A percentile compares a stretch with the other conserved stretches of the same genome.
These are phyloP conservation scores for Beauveria sp. DNA, from an alignment of 2,329 filamentous ascomycete genomes.

Conservation along the genomic window DNA sequence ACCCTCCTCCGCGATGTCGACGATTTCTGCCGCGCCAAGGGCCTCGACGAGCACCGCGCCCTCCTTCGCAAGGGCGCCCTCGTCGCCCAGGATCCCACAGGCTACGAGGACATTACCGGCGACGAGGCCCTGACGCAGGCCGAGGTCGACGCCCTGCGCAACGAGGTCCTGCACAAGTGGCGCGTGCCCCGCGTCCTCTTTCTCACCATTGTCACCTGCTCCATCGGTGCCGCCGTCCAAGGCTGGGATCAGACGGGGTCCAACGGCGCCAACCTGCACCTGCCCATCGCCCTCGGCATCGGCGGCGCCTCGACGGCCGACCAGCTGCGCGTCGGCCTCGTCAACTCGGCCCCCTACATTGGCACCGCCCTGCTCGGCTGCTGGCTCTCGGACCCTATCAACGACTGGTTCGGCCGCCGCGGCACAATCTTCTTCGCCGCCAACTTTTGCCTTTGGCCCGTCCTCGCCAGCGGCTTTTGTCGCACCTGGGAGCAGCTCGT, in stretches of 20 bases:
- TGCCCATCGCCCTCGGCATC: slow-evolving; percentile 45
- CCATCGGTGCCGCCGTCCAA: slow-evolving; percentile 62
- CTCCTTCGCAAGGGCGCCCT: slow-evolving; percentile 63
- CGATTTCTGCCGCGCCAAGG: slow-evolving; percentile 53
- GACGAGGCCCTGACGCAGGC: slow-evolving; percentile 49
- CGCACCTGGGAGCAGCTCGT: slow-evolving; percentile 67
- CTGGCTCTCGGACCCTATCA: slow-evolving; percentile 61
- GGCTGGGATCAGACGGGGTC: slow-evolving; percentile 62
- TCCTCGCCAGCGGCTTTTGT: slow-evolving; percentile 64
- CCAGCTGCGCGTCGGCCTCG: slow-evolving; percentile 52
- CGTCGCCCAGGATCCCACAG: slow-evolving; percentile 61
- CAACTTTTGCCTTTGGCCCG: slow-evolving; percentile 61
- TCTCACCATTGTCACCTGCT: slow-evolving; percentile 60
- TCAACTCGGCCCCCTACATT: slow-evolving; percentile 53
- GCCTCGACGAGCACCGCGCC: slow-evolving; percentile 48
- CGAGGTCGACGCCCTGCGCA: slow-evolving; percentile 51
- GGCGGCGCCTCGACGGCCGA: slow-evolving; percentile 27
- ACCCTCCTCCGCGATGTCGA: slow-evolving; percentile 48
- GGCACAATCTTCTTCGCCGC: slow-evolving; percentile 64
- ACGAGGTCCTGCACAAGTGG: slow-evolving; percentile 63
- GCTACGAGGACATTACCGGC: slow-evolving; percentile 52
- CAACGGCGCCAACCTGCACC: slow-evolving; percentile 57
- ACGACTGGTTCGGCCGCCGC: slow-evolving; percentile 35
- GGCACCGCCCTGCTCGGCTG: slow-evolving; percentile 45
- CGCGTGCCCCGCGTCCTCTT: slow-evolving; percentile 54